phyloP scores from a whole-genome alignment of 2,329 filamentous ascomycete genomes.

The Alternaria sp. region DNA sequence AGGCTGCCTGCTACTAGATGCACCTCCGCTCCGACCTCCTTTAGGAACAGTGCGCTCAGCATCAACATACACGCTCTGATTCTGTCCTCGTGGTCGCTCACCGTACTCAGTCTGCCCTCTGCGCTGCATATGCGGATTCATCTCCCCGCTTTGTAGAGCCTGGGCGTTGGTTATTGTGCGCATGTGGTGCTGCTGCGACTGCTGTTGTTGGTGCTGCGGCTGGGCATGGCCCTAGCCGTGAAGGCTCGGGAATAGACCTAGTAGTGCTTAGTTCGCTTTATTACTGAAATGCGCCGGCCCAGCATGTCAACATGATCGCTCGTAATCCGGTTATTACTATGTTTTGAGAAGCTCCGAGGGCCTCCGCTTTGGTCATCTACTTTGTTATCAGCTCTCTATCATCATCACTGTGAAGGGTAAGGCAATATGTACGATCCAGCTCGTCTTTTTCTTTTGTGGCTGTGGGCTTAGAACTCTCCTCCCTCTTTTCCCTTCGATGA shows the following conservation, averaged over 20 bases:
- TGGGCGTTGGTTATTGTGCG: neutral
- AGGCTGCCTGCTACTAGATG: neutral
- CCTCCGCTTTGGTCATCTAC: neutral
- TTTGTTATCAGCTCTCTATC: neutral
- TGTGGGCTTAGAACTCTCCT: neutral
- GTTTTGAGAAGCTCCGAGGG: neutral
- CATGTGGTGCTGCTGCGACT: neutral
- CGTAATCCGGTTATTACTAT: neutral
- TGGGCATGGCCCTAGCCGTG: neutral
- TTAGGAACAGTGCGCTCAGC: neutral
- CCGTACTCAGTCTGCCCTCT: neutral
- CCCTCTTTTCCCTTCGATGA: neutral
- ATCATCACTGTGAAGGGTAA: neutral
- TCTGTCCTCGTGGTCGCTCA: conserved; percentile 1
- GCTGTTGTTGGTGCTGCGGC: neutral
- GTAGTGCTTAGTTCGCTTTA: neutral
- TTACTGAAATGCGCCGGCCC: neutral
- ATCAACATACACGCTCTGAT: conserved; percentile 2
- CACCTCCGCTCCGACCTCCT: neutral
- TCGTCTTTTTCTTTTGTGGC: neutral
- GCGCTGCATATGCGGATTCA: neutral
- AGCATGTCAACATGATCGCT: neutral
- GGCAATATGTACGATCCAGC: neutral
- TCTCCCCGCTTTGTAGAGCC: neutral
- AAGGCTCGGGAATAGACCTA: too few species aligned